These are phyloP conservation scores for Fraxinus xanthoxyloides DNA, from an alignment of 305 asterid species.

Conservation along the genomic window DNA sequence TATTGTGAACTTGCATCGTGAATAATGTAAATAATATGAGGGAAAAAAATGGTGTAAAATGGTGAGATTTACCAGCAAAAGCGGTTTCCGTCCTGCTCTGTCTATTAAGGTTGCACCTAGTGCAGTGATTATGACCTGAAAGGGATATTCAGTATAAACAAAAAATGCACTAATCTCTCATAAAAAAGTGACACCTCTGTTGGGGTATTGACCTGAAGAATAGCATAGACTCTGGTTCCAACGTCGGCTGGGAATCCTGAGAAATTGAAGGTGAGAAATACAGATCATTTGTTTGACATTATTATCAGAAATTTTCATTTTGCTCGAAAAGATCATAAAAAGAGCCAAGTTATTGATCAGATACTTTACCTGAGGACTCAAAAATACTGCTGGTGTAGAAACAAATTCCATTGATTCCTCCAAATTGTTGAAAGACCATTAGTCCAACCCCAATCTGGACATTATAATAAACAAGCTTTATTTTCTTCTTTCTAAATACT, in stretches of 20 bases:
- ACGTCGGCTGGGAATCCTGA: constrained; percentile 78
- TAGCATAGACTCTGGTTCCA: constrained; percentile 75
- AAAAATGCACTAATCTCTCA: neutral
- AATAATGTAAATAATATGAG: neutral
- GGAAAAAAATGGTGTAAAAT: neutral
- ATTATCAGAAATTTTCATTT: neutral
- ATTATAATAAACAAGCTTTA: constrained; percentile 1
- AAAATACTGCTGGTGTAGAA: constrained; percentile 92
- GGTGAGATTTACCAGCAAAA: constrained; percentile 54
- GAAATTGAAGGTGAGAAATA: neutral
- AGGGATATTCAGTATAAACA: constrained; percentile 3
- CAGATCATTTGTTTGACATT: neutral
- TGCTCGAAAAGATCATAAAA: neutral
- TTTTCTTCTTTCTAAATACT: neutral
- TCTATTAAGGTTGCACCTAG: constrained; percentile 71
- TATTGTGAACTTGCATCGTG: neutral
- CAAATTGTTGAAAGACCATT: constrained; percentile 90
- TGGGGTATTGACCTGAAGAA: constrained; percentile 60
- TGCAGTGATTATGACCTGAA: constrained; percentile 72
- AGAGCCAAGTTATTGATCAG: neutral
- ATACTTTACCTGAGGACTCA: constrained; percentile 62
- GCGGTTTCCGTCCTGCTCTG: constrained; percentile 86
- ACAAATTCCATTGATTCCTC: constrained; percentile 90
- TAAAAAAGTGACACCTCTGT: constrained; percentile 10
- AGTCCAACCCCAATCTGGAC: constrained; percentile 93